phyloP scores from a whole-genome alignment of 257 asterid species.

The Fraxinus pennsylvanica region DNA sequence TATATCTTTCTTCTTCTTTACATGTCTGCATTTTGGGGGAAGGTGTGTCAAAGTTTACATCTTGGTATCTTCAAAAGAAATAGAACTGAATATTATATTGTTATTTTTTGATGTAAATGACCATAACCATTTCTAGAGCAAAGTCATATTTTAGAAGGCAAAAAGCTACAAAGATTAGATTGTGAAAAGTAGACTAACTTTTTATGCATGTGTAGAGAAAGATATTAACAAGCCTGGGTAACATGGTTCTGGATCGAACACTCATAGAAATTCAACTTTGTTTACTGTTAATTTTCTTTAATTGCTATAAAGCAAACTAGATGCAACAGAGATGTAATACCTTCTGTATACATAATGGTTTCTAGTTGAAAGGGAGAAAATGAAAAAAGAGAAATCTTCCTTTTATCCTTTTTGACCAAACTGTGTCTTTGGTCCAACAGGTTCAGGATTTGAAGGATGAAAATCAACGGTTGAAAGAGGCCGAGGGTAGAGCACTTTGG shows the following conservation, averaged over 20 bases:
- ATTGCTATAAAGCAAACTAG: neutral
- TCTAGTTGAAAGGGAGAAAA: neutral
- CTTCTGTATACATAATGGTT: neutral
- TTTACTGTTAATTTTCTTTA: too few species aligned
- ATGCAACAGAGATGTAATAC: neutral
- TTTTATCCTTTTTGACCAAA: neutral
- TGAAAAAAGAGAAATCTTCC: neutral
- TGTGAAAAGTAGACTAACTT: neutral
- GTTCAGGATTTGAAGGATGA: conserved; percentile 48
- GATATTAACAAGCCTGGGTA: neutral
- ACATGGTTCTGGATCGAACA: neutral
- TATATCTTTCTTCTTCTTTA: neutral
- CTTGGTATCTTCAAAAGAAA: too few species aligned
- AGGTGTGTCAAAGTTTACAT: neutral
- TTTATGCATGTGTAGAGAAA: neutral
- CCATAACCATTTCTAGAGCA: neutral
- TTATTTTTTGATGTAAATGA: neutral
- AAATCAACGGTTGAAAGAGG: conserved; percentile 45
- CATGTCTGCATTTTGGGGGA: too few species aligned
- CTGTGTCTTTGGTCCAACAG: conserved; percentile 34
- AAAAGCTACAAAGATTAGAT: neutral
- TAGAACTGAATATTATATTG: too few species aligned
- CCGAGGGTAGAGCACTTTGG: conserved; percentile 37
- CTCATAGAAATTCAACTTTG: too few species aligned
- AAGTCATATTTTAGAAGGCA: neutral